Evolutionary conservation across 805 yeast genomes (phyloP), one percentile per base, ranked within the genome.

Genomic region (Ogataea paraovalis): DNA sequence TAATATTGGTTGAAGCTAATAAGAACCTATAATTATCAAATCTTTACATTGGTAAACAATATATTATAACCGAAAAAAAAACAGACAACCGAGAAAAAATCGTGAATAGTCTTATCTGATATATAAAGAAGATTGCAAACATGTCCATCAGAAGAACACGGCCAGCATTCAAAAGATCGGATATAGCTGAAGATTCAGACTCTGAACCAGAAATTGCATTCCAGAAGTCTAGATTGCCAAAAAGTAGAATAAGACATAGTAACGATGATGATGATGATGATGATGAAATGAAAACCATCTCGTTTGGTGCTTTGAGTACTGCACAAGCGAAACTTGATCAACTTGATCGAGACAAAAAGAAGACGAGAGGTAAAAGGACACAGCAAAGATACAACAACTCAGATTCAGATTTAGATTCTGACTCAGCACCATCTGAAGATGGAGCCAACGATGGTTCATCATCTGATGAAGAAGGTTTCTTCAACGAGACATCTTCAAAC

Each of bases 231-330:
- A 38, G 14, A 14, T 7, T 14, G 22, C 13, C 27, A 10, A 27
- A 20, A 28, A 28, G 33, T 12, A 43, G 20, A 10, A 18, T 16
- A 8, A n/a, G 20, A 25, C 19, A 42, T 4, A 5, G 53, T 2
- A 72, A 65, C 19, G 70, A 38, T 12, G 41, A 38, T 2, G 41
- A 44, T 9, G 48, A 50, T 25, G 43, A 48, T 27, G 78, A 75
- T 44, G 82, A 73, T 50, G 86, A 78, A 45, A 51, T 78, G 48
- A 67, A 70, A 9, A 71, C 76, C 4, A 53, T 82, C n/a, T 81
- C 88, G 7, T 83, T 84, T 69, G 87, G 84, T 1, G 76, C 86
- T 4, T 65, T 84, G 49, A 79, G 77, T 57, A 64, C 73, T 7
- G 87, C 88, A 3, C 86, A 82, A 56, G 72, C 67, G 42, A 70